Base-by-base conservation (phyloP, 495 filamentous ascomycete genomes). In the Acidomyces sp. region DNA sequence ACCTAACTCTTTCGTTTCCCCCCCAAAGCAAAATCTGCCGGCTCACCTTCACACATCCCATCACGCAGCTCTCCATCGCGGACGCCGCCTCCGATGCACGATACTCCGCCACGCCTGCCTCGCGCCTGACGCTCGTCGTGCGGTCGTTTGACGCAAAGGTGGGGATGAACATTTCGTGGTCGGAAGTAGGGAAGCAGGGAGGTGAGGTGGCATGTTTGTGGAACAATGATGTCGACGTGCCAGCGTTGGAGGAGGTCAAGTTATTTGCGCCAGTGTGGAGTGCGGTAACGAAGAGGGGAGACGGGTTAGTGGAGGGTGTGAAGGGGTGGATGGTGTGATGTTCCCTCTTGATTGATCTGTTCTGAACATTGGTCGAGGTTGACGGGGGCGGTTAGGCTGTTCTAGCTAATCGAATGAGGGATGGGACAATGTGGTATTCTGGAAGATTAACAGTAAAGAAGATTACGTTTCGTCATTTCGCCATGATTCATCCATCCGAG, bases 181-280 rank as follows among this genome's bases (percentile, higher is more conserved):
- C 53, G n/a, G 59, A 56, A 23, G 44, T 59, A 21, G 67, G 59
- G 27, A 68, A 69, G 5, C 55, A 88, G 34, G 70, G 73, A 44
- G 87, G 86, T 0, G 67, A 64, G 32, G 74, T 86, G 3, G 69
- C 80, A 7, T 96, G 88, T 64, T 58, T 83, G 12, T 97, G 90
- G 90, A 82, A 77, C n/a, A n/a, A n/a, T 49, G 90, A 96, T 63
- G 75, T 71, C 21, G 94, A 93, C 48, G 88, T 97, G 35, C 85
- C 90, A 0, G 90, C 90, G 11, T 68, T 90, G 23, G 82, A 90
- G 49, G 90, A 97, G 61, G 72, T 79, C 15, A 62, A 68, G 38
- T 68, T 75, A 57, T 95, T 75, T 62, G 65, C 69, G 42, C 90
- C 90, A 0, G 61, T 58, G 2, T 97, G 90, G 90, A 75, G 75